Percentiles rank a stretch among this genome's conserved stretches.
Evolutionary conservation across 1,284 basidiomycete genomes (phyloP).

Genomic region (Heterobasidion parviporum): DNA sequence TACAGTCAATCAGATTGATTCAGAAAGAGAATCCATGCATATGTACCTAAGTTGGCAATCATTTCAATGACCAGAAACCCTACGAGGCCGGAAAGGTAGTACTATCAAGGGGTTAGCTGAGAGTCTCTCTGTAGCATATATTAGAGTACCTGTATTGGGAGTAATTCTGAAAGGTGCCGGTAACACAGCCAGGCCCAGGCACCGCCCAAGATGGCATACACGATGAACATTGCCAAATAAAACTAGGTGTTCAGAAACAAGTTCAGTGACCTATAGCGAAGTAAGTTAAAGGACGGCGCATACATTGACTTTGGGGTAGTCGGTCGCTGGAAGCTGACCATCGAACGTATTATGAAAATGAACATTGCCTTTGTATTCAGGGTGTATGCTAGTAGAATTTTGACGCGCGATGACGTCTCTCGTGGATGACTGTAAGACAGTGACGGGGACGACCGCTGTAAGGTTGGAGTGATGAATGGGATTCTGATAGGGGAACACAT

Average conservation of each 20-base stretch:
- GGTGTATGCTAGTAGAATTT: constrained; percentile 55
- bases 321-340: constrained; percentile 85
- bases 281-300: constrained; percentile 20
- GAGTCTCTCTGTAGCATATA: neutral
- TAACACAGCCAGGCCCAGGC: constrained; percentile 86
- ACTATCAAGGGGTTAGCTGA: constrained; percentile 34
- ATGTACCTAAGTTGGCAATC: constrained; percentile 82
- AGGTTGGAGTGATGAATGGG: constrained; percentile 8
- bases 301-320: constrained; percentile 97
- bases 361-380: constrained; percentile 77
- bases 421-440: constrained; percentile 34
- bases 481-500: constrained; percentile 1
- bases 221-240: constrained; percentile 77
- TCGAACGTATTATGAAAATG: constrained; percentile 86
- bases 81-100: constrained; percentile 91
- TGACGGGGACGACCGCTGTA: constrained; percentile 79
- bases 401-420: constrained; percentile 20
- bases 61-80: constrained; percentile 90
- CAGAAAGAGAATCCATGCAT: constrained; percentile 11
- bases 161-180: constrained; percentile 72
- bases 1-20: neutral
- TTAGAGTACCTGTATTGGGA: constrained; percentile 71
- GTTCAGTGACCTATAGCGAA: neutral
- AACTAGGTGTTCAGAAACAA: constrained; percentile 46
- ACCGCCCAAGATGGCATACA: constrained; percentile 63